phyloP scores from a whole-genome alignment of 495 filamentous ascomycete genomes.

The Penicillium fimorum region DNA sequence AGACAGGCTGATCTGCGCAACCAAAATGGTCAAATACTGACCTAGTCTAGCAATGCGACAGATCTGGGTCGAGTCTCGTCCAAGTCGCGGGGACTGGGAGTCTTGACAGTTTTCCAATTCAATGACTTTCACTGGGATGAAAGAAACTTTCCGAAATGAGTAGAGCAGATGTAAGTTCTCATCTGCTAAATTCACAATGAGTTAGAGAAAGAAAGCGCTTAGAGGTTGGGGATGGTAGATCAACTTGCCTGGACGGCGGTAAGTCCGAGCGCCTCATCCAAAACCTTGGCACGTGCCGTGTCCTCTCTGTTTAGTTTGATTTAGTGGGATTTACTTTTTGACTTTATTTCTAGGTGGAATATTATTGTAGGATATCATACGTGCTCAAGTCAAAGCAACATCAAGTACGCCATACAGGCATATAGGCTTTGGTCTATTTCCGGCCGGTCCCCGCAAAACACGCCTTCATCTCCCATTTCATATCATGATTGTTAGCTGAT shows the following conservation, averaged over 20 bases:
- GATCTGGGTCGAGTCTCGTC: constrained; percentile 20
- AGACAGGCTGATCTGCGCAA: background rate
- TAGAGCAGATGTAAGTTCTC: background rate
- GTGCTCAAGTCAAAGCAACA: background rate
- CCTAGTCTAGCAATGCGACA: constrained; percentile 20
- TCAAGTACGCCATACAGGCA: background rate
- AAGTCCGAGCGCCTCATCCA: constrained; percentile 12
- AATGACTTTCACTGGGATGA: background rate
- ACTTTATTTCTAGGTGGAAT: background rate
- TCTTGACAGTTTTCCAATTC: background rate
- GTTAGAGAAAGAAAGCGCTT: constrained; percentile 26
- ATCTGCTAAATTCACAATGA: background rate
- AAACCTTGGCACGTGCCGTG: constrained; percentile 8
- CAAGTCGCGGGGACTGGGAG: background rate
- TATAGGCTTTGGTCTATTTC: background rate
- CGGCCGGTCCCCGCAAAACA: background rate
- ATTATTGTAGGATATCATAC: background rate
- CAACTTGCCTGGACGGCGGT: constrained; percentile 15
- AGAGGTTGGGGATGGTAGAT: constrained; percentile 18
- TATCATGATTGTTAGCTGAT: background rate
- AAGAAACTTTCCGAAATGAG: background rate
- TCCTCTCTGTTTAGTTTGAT: background rate
- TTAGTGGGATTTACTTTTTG: background rate
- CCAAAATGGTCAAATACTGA: constrained; percentile 19
- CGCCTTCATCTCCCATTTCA: background rate